Percentiles rank a stretch among this genome's conserved stretches.
Conservation (phyloP, 192 early-diverging fungal genomes). For the Coemansia sp. region DNA sequence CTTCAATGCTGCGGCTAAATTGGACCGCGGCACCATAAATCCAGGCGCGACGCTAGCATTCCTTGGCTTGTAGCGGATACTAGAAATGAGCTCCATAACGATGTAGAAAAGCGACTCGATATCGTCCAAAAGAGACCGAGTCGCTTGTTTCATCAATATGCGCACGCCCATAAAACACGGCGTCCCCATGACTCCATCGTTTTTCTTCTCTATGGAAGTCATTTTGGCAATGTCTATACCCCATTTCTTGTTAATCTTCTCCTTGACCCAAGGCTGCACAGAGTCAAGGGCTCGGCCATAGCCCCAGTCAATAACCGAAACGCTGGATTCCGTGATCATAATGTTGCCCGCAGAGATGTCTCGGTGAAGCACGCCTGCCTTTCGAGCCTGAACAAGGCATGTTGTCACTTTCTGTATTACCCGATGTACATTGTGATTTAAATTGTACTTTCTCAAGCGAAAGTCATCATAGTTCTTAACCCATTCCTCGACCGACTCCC, state of each 20-base stretch:
- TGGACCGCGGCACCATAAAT: not conserved
- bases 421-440: too few species aligned
- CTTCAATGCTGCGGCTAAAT: not conserved
- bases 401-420: not conserved
- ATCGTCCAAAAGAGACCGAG: constrained; percentile 4
- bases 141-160: not conserved
- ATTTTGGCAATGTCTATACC: not conserved
- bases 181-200: not conserved
- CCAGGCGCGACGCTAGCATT: too few species aligned
- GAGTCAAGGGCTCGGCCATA: not conserved
- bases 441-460: not conserved
- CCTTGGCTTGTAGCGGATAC: not conserved
- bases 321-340: not conserved
- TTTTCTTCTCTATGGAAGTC: not conserved
- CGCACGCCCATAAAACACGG: constrained; percentile 5
- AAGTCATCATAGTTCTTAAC: not conserved
- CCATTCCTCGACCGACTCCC: not conserved
- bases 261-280: not conserved
- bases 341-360: constrained; percentile 24
- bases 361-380: constrained; percentile 13
- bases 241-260: not conserved
- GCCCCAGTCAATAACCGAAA: constrained; percentile 14
- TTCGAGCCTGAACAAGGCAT: constrained; percentile 3
- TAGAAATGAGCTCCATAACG: not conserved
- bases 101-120: constrained; percentile 21